A percentile compares a stretch with the other conserved stretches of the same genome.
phyloP scores from a whole-genome alignment of 805 yeast species.

The Saccharomyces jurei region DNA sequence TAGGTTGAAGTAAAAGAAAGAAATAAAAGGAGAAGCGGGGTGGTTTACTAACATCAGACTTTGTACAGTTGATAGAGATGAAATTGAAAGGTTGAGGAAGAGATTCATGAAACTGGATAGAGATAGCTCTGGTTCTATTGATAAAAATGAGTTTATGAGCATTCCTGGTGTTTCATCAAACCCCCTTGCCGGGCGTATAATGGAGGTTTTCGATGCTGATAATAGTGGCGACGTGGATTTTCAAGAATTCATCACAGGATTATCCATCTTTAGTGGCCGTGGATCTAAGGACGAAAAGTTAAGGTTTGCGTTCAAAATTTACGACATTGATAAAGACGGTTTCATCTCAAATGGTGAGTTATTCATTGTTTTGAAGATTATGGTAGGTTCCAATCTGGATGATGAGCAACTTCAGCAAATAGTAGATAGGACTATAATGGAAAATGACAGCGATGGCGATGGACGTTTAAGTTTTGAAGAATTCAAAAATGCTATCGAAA shows the following conservation, averaged over 20 bases:
- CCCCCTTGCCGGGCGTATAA: constrained; percentile 81
- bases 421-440: constrained; percentile 94
- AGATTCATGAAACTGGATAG: constrained; percentile 92
- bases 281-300: constrained; percentile 76
- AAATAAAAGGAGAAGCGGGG: not conserved
- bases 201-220: constrained; percentile 91
- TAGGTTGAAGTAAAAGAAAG: not conserved
- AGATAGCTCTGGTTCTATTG: constrained; percentile 88
- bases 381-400: constrained; percentile 89
- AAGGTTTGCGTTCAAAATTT: constrained; percentile 82
- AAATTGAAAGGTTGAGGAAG: constrained; percentile 82
- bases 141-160: constrained; percentile 78
- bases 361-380: constrained; percentile 83
- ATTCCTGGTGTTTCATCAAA: constrained; percentile 89
- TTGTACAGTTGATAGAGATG: constrained; percentile 68
- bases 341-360: constrained; percentile 91
- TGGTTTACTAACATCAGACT: constrained; percentile 1
- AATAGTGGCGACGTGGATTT: constrained; percentile 91
- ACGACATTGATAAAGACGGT: constrained; percentile 94
- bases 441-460: constrained; percentile 82
- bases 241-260: constrained; percentile 82
- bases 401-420: constrained; percentile 88
- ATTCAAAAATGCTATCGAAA: constrained; percentile 58
- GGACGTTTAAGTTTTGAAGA: constrained; percentile 81
- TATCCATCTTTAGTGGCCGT: constrained; percentile 81